Evolutionary conservation across 179 eudicot species (phyloP).

Genomic region (Corrigiola litoralis): DNA sequence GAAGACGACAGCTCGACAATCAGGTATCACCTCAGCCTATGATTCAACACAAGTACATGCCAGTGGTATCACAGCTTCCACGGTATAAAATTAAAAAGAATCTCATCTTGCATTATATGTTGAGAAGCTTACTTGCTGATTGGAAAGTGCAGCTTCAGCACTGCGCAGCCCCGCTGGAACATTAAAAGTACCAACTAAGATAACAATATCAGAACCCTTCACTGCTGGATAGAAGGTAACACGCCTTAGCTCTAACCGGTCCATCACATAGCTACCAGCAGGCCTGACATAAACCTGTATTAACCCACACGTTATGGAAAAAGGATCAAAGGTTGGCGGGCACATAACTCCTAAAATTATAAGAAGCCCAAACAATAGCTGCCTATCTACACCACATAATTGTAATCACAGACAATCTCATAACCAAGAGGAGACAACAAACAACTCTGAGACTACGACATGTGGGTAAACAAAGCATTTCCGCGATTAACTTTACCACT

Average conservation of each 20-base stretch:
- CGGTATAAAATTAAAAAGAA: background rate
- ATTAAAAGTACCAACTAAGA: constrained; percentile 65
- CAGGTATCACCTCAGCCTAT: constrained; percentile 77
- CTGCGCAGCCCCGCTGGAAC: constrained; percentile 80
- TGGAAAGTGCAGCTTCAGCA: constrained; percentile 85
- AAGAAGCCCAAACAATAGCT: background rate
- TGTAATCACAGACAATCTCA: background rate
- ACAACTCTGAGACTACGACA: too few relatives aligned
- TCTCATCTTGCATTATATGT: background rate
- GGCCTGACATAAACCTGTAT: constrained; percentile 94
- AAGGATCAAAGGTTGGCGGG: background rate
- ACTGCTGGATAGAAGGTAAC: constrained; percentile 58
- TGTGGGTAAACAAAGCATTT: too few relatives aligned
- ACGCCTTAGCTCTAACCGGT: constrained; percentile 79
- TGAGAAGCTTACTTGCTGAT: constrained; percentile 46
- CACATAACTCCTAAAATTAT: background rate
- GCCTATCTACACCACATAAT: background rate
- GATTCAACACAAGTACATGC: constrained; percentile 21
- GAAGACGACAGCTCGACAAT: constrained; percentile 75
- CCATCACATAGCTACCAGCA: constrained; percentile 99
- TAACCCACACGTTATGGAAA: constrained; percentile 1
- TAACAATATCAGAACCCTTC: constrained; percentile 57
- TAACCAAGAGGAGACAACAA: background rate
- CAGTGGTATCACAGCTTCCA: background rate
- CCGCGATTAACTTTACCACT: too few relatives aligned